Evolutionary conservation across 1,284 basidiomycete species (phyloP).

Genomic region (Melanopsichium pennsylvanicum): DNA sequence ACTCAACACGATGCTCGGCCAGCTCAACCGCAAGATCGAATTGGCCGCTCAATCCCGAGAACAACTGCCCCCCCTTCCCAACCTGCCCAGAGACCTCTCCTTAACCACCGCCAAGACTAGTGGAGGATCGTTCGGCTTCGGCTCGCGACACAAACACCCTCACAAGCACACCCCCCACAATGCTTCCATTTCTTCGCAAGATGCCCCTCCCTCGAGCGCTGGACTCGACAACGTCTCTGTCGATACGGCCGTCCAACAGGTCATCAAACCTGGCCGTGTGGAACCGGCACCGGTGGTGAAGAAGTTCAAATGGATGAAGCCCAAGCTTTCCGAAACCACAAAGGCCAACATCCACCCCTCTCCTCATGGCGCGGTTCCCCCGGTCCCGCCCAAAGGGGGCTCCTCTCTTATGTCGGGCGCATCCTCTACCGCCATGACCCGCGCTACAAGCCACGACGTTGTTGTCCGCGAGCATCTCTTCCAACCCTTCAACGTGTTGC

Average conservation of each 20-base stretch:
- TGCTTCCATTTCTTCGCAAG: conserved; percentile 43
- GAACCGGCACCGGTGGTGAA: conserved; percentile 67
- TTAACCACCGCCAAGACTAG: conserved; percentile 13
- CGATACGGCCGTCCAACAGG: conserved; percentile 67
- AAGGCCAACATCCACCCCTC: conserved; percentile 11
- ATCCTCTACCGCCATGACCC: conserved; percentile 18
- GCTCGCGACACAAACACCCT: conserved; percentile 40
- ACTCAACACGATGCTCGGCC: conserved; percentile 82
- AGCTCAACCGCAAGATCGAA: conserved; percentile 65
- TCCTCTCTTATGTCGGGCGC: conserved; percentile 1
- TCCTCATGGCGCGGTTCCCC: conserved; percentile 17
- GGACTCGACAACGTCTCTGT: conserved; percentile 34
- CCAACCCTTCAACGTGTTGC: conserved; percentile 85
- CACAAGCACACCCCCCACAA: conserved; percentile 33
- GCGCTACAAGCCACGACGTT: conserved; percentile 40
- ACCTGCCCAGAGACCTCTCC: conserved; percentile 17
- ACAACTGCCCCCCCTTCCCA: conserved; percentile 27
- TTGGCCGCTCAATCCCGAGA: conserved; percentile 25
- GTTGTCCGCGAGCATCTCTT: conserved; percentile 76
- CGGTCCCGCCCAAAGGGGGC: conserved; percentile 38
- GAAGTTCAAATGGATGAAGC: conserved; percentile 71
- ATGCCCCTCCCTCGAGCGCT: conserved; percentile 29
- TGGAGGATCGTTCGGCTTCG: conserved; percentile 45
- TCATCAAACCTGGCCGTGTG: conserved; percentile 66
- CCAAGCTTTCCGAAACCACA: conserved; percentile 52